Evolutionary conservation across 108 stramenopile genomes (phyloP).

Genomic region (Ochromonas danica): DNA sequence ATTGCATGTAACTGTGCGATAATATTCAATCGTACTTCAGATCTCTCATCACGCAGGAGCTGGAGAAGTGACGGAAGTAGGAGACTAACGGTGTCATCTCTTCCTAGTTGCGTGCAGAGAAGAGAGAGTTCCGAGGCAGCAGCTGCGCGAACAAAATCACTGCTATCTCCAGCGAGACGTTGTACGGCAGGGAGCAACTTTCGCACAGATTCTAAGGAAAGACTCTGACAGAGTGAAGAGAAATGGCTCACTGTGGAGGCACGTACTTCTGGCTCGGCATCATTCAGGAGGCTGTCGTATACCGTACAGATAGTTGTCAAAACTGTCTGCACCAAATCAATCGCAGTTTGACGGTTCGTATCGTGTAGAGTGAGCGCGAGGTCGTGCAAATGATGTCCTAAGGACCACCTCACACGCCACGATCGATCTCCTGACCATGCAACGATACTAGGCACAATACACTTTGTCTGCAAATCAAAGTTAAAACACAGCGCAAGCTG

Average conservation of each 20-base stretch:
- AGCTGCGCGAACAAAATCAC: constrained; percentile 68
- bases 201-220: constrained; percentile 23
- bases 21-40: constrained; percentile 90
- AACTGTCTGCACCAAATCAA: too few relatives aligned
- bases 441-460: constrained; percentile 71
- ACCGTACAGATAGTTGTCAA: constrained; percentile 39
- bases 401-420: constrained; percentile 93
- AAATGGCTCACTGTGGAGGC: neutral
- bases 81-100: constrained; percentile 75
- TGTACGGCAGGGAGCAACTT: constrained; percentile 45
- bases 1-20: constrained; percentile 83
- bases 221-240: neutral
- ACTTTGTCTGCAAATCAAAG: constrained; percentile 51
- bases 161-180: constrained; percentile 49
- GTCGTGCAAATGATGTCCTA: constrained; percentile 76
- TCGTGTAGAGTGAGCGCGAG: constrained; percentile 65
- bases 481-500: constrained; percentile 60
- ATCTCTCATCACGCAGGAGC: constrained; percentile 84
- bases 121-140: constrained; percentile 87
- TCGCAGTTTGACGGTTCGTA: neutral
- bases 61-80: constrained; percentile 89
- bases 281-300: constrained; percentile 51
- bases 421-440: constrained; percentile 81
- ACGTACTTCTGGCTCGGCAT: constrained; percentile 47
- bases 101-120: constrained; percentile 80